Evolutionary conservation across 169 alveolate species (phyloP).

Genomic region (Cryptosporidium sp.): DNA sequence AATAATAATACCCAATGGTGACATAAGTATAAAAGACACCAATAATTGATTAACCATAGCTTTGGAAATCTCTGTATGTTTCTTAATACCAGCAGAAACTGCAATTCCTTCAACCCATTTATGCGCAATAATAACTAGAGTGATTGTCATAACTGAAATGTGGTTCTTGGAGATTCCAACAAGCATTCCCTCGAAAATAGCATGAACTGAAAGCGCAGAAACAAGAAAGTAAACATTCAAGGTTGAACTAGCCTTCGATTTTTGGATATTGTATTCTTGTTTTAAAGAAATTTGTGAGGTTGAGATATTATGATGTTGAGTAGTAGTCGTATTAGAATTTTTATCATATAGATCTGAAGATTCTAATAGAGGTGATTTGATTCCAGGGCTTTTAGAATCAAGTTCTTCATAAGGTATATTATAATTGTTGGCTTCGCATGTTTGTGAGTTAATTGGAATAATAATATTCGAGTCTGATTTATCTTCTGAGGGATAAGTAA

Average conservation of each 20-base stretch:
- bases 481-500: neutral
- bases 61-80: constrained; percentile 63
- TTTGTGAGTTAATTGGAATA: constrained; percentile 9
- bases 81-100: constrained; percentile 69
- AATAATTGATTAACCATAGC: constrained; percentile 22
- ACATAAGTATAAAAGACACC: constrained; percentile 51
- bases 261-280: neutral
- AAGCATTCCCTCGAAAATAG: constrained; percentile 67
- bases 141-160: constrained; percentile 35
- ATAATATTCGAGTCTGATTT: neutral
- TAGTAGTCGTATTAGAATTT: neutral
- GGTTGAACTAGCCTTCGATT: neutral
- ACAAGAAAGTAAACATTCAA: constrained; percentile 60
- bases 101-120: constrained; percentile 75
- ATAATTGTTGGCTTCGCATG: constrained; percentile 30
- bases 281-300: neutral
- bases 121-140: constrained; percentile 57
- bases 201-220: constrained; percentile 65
- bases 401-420: constrained; percentile 6
- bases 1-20: constrained; percentile 58
- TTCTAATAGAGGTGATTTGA: neutral
- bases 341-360: neutral
- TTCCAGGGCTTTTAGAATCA: neutral
- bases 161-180: constrained; percentile 57
- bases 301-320: neutral